These are phyloP conservation scores for Calonectria naviculata DNA, from an alignment of 2,329 filamentous ascomycete genomes.

Conservation along the genomic window DNA sequence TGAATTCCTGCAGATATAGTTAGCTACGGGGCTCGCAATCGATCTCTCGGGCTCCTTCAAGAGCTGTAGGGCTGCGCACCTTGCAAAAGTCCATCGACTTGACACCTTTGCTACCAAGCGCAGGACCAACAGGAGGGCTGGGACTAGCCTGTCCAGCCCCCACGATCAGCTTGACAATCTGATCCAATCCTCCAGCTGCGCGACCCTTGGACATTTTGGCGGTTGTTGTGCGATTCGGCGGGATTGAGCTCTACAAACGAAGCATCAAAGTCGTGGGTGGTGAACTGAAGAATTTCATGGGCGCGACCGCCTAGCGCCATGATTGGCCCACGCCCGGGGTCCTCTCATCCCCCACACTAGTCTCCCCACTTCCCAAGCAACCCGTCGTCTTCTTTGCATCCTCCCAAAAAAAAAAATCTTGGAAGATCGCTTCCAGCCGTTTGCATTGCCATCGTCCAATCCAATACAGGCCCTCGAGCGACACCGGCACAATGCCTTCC, in stretches of 20 bases:
- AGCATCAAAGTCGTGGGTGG: slow-evolving; percentile 21
- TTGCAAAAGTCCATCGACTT: slow-evolving; percentile 99
- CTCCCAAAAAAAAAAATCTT: slow-evolving; percentile 41
- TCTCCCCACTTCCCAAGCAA: slow-evolving; percentile 28
- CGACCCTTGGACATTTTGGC: slow-evolving; percentile 64
- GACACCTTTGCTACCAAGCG: slow-evolving; percentile 95
- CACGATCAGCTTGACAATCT: slow-evolving; percentile 97
- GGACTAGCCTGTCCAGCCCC: slow-evolving; percentile 95
- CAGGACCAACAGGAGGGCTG: slow-evolving; percentile 95
- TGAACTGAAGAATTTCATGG: slow-evolving; percentile 43
- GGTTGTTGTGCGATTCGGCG: slow-evolving; percentile 25
- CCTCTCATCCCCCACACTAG: slow-evolving; percentile 26
- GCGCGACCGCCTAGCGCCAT: slow-evolving; percentile 18
- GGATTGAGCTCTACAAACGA: slow-evolving; percentile 19
- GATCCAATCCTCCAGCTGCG: slow-evolving; percentile 61
- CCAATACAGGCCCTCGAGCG: not conserved
- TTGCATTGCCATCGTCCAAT: slow-evolving; percentile 13
- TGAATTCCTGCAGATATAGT: slow-evolving; percentile 80
- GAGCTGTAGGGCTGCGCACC: slow-evolving; percentile 59
- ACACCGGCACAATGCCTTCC: slow-evolving; percentile 75
- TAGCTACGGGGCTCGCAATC: slow-evolving; percentile 24
- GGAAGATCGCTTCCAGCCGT: slow-evolving; percentile 17
- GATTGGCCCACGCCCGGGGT: slow-evolving; percentile 35
- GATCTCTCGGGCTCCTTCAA: not conserved
- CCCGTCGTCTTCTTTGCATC: slow-evolving; percentile 19